A percentile compares a stretch with the other conserved stretches of the same genome.
Conservation (phyloP, 2,329 filamentous ascomycete species). For the Xenosphaeropsis pyriputrescens region DNA sequence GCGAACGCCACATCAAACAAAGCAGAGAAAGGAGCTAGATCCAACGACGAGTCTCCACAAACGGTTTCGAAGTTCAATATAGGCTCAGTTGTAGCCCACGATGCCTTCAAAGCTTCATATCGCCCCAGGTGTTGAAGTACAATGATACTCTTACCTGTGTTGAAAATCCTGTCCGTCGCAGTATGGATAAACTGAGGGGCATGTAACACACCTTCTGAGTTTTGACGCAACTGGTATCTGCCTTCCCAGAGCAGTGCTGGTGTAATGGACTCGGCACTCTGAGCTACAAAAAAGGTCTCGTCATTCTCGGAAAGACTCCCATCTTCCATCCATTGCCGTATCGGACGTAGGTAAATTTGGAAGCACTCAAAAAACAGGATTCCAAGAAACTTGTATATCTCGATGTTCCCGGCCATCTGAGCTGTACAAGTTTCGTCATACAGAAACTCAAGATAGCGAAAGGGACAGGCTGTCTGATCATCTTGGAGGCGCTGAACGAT, state of each 20-base stretch:
- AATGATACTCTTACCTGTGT: slow-evolving; percentile 75
- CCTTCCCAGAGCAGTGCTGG: slow-evolving; percentile 60
- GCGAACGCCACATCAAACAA: slow-evolving; percentile 59
- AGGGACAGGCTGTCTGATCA: slow-evolving; percentile 25
- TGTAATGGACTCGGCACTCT: slow-evolving; percentile 38
- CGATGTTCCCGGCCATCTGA: slow-evolving; percentile 52
- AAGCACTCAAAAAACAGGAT: slow-evolving; percentile 70
- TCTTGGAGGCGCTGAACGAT: slow-evolving; percentile 44
- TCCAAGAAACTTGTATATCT: slow-evolving; percentile 47
- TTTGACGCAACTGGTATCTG: slow-evolving; percentile 52
- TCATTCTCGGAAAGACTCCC: slow-evolving; percentile 54
- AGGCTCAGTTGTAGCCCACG: slow-evolving; percentile 22
- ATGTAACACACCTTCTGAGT: slow-evolving; percentile 43
- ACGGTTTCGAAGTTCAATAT: slow-evolving; percentile 41
- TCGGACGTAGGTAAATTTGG: slow-evolving; percentile 65
- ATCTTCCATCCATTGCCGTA: slow-evolving; percentile 72
- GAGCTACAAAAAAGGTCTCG: slow-evolving; percentile 61
- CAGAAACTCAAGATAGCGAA: slow-evolving; percentile 65
- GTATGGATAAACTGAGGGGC: slow-evolving; percentile 64
- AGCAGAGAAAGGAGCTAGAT: slow-evolving; percentile 56
- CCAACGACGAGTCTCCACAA: slow-evolving; percentile 28
- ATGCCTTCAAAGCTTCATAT: slow-evolving; percentile 22
- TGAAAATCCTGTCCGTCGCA: slow-evolving; percentile 61
- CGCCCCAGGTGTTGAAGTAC: slow-evolving; percentile 62
- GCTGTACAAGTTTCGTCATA: slow-evolving; percentile 55